Percentiles rank a stretch among this genome's conserved stretches.
Conservation (phyloP, 495 filamentous ascomycete species). For the Parathielavia hyrcaniae region DNA sequence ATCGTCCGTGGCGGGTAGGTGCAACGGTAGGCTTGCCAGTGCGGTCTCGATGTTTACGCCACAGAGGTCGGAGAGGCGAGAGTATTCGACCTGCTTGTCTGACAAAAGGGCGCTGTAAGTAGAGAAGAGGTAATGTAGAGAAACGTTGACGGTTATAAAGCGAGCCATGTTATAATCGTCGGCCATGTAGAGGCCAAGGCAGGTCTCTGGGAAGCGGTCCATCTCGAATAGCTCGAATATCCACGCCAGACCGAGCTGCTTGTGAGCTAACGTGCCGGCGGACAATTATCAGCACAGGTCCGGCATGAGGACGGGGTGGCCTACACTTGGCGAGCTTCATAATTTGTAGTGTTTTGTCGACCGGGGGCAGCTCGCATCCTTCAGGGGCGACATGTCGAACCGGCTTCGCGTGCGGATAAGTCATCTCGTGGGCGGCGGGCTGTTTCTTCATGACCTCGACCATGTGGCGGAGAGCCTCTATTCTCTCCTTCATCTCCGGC, state of each 20-base stretch:
- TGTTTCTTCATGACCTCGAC: conserved; percentile 39
- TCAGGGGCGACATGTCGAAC: not conserved
- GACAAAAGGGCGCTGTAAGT: conserved; percentile 35
- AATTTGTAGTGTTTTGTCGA: conserved; percentile 17
- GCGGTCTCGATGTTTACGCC: conserved; percentile 52
- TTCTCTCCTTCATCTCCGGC: conserved; percentile 48
- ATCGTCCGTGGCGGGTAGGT: conserved; percentile 51
- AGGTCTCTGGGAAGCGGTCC: conserved; percentile 48
- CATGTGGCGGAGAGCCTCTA: conserved; percentile 50
- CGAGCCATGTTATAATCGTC: conserved; percentile 47
- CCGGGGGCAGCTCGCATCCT: conserved; percentile 24
- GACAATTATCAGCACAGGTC: not conserved
- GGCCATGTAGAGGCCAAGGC: conserved; percentile 51
- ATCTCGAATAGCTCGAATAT: conserved; percentile 38
- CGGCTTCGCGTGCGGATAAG: conserved; percentile 17
- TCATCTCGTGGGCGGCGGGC: conserved; percentile 23
- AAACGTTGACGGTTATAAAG: conserved; percentile 50
- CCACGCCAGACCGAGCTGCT: conserved; percentile 25
- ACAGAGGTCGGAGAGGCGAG: conserved; percentile 40
- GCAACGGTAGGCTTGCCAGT: conserved; percentile 48
- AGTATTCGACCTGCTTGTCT: conserved; percentile 20
- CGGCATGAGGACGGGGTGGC: not conserved
- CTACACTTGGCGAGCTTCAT: conserved; percentile 20
- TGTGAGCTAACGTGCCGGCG: not conserved
- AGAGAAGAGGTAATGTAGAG: conserved; percentile 50